Base-by-base conservation (phyloP, 1,284 basidiomycete species). In the Fomitopsis schrenkii region DNA sequence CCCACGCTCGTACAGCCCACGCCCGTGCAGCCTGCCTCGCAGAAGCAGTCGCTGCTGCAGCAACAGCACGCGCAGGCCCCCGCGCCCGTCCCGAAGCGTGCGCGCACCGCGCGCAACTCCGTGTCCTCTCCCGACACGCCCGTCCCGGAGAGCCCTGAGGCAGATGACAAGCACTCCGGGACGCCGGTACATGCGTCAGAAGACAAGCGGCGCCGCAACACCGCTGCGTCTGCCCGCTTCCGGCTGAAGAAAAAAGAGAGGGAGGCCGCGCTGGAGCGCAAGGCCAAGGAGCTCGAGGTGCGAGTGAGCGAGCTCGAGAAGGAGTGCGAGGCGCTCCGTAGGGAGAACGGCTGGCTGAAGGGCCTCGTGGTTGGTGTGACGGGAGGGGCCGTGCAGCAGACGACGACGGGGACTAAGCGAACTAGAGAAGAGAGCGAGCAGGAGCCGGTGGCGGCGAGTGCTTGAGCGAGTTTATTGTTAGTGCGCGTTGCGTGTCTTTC, bases 241-340 rank as follows among this genome's bases (percentile, higher is more conserved):
- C 84, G 97, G 62, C 79, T 96, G 70, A 99, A 99, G 86, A 99
- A 99, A 84, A 99, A 99, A 83, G 95, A 98, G 77, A 83, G 97
- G 22, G 97, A 99, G 78, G 91, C 90, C 15, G 95, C 95, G 10
- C 80, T 99, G 17, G 97, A 99, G 77, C 83, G 83, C 56, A 89
- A 90, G 70, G 89, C 93, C 19, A 95, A 95, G 77, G 95, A 97
- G 71, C 83, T 98, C n/a, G 91, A 95, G 73, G 79, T 80, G 1
- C 87, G 91, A 60, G 91, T 98, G 9, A 81, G 80, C 52, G 90
- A 93, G 69, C 82, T 98, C 8, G 91, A 96, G 76, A 85, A 91
- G 67, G 95, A 98, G 75, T 97, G 96, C 76, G 93, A 95, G 71
- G 89, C 87, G 0, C 80, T 98, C 56, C 82, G 94, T 62, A 85